Evolutionary conservation across 371 early-diverging fungal genomes (phyloP), one percentile per base, ranked within the genome.

Genomic region (Batrachochytrium dendrobatidis): DNA sequence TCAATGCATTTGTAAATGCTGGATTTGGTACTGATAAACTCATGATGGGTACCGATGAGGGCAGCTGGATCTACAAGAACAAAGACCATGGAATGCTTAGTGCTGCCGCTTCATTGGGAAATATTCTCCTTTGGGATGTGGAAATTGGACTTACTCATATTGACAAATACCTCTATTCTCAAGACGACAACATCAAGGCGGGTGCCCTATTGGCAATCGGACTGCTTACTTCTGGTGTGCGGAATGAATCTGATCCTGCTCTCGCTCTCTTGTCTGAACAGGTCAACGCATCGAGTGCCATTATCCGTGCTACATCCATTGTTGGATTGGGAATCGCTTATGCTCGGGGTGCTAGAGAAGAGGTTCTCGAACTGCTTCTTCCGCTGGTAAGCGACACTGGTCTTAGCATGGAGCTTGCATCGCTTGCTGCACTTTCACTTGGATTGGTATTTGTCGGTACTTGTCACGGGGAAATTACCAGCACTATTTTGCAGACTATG

Each of bases 1-100:
- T 97, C 34, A 98, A 97, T 68, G 98, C 93, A 0, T 96, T 97
- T 78, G 92, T 97, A 53, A 98, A 98, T 67, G 92, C 90, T 34
- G 98, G 94, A 8, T 98, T 94, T 70, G 88, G 93, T 50, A 86
- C 76, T 24, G 98, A 98, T 66, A 96, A 93, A 76, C 83, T 98
- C 49, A 83, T 94, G 81, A 80, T 86, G 46, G 79, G 80, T 8
- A 78, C 82, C 33, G 87, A 85, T 32, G 90, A 92, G n/a, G 82
- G 80, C 57, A 73, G 76, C 39, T 95, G 96, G 95, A 90, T 97
- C 55, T 92, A 89, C 80, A 95, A 95, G 78, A 95, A 94, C 77
- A 95, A 95, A 77, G 97, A 95, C 45, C 81, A 88, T 64, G 96
- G 89, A 55, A 95, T 94, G 93, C 79, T 91, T 61, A 89, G 92